Base-by-base conservation (phyloP, 2,329 filamentous ascomycete species). In the Sphaerulina populicola region DNA sequence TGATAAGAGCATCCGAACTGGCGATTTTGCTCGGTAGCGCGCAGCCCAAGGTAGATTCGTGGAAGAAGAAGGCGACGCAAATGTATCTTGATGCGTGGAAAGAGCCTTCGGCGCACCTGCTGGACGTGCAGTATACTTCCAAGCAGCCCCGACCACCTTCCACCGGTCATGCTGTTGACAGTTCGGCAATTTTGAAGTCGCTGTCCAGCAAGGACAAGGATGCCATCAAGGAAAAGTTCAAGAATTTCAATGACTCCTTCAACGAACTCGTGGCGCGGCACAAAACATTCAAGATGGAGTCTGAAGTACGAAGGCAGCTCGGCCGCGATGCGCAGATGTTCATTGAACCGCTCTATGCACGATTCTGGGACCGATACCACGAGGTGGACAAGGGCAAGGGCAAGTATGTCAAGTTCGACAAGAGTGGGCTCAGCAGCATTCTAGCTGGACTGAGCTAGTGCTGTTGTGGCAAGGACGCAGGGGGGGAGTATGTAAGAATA, bases 401-500 rank as follows among this genome's bases (percentile, higher is more conserved):
- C 60, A 98, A 98, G 71, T 94, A 97, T 70, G 89, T 94, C 68
- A 96, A 94, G 73, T 97, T 95, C 68, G 90, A 96, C 73, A 96
- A 96, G 74, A 76, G 77, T 37, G 80, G 82, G 43, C 83, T 98
- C 62, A 81, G 85, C 42, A 79, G 80, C 18, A 71, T 77, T 54
- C 66, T 84, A 62, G 72, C 75, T 4, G 51, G 45, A 2, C 42
- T 58, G 6, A 54, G 52, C 42, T 58, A 47, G 48, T 29, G 40
- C 39, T 38, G 12, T 29, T 18, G 23, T 27, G 23, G 23, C 23
- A 27, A 27, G 23, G 23, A 27, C 23, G 23, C 23, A 27, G 23
- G 23, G 23, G 6, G 23, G 10, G 31, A 9, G 10, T 11, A 15
- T 15, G 18, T 18, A 23, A 15, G 37, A 40, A 15, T 40, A 18